These are phyloP conservation scores for Beauveria brongniartii DNA, from an alignment of 2,329 filamentous ascomycete genomes.

Conservation along the genomic window DNA sequence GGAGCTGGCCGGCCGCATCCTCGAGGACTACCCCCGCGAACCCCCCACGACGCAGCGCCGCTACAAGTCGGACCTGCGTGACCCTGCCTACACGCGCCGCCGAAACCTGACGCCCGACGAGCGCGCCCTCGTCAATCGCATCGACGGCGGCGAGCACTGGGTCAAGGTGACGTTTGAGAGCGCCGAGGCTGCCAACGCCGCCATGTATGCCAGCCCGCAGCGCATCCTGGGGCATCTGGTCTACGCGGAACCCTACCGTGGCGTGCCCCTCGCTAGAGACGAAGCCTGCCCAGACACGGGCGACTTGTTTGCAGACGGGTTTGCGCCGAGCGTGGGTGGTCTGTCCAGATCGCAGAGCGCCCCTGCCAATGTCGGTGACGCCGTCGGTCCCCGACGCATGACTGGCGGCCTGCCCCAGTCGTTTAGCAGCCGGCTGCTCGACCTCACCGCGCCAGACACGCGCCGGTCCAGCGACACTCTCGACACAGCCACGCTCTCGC, in stretches of 20 bases:
- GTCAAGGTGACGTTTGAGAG: conserved; percentile 80
- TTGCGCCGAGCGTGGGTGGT: conserved; percentile 28
- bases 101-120: conserved; percentile 62
- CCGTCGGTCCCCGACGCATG: conserved; percentile 21
- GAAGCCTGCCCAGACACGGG: conserved; percentile 46
- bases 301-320: conserved; percentile 12
- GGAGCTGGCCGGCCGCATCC: conserved; percentile 74
- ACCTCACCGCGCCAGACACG: conserved; percentile 35
- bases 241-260: conserved; percentile 62
- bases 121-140: conserved; percentile 69
- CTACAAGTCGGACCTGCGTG: conserved; percentile 67
- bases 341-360: conserved; percentile 29
- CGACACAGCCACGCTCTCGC: conserved; percentile 46
- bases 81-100: conserved; percentile 60
- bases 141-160: conserved; percentile 83
- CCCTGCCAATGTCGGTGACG: conserved; percentile 20
- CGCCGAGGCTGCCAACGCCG: conserved; percentile 60
- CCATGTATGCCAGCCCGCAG: conserved; percentile 63
- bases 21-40: conserved; percentile 86
- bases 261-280: conserved; percentile 56
- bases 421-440: conserved; percentile 30
- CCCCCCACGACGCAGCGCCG: conserved; percentile 63
- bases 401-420: conserved; percentile 23
- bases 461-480: conserved; percentile 47
- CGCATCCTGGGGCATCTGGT: conserved; percentile 62